Conservation (phyloP, 768 basidiomycete species). For the Termitomyces sp. region DNA sequence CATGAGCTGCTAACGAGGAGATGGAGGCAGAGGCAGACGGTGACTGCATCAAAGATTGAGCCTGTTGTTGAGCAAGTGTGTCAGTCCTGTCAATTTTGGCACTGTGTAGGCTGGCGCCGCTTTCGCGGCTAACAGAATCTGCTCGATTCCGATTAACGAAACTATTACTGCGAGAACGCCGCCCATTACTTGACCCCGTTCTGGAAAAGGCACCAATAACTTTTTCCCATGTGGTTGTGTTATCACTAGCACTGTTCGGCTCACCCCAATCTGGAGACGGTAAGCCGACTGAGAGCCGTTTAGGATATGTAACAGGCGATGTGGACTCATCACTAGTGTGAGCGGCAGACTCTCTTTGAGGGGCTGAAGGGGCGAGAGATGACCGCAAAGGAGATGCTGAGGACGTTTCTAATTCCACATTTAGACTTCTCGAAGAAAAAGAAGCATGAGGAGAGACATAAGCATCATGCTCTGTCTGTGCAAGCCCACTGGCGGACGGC, state of each 20-base stretch:
- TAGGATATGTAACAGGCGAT: constrained; percentile 54
- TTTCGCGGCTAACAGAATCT: constrained; percentile 73
- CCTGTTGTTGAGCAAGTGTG: constrained; percentile 31
- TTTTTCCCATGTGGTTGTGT: constrained; percentile 63
- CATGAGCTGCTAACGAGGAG: constrained; percentile 53
- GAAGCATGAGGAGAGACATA: constrained; percentile 53
- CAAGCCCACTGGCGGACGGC: constrained; percentile 44
- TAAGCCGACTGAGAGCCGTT: constrained; percentile 57
- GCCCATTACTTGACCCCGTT: constrained; percentile 60
- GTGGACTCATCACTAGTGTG: constrained; percentile 42
- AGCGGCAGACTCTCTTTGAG: constrained; percentile 33
- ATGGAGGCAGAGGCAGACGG: constrained; percentile 71
- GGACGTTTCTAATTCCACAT: constrained; percentile 61
- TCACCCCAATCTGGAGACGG: constrained; percentile 55
- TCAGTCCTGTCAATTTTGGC: constrained; percentile 54
- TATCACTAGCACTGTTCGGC: constrained; percentile 54
- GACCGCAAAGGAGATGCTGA: constrained; percentile 39
- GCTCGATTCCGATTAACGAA: constrained; percentile 63
- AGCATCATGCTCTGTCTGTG: constrained; percentile 30
- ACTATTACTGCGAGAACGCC: constrained; percentile 78
- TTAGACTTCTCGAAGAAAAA: constrained; percentile 52
- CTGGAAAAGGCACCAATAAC: constrained; percentile 64
- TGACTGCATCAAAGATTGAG: constrained; percentile 45
- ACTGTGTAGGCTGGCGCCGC: constrained; percentile 65
- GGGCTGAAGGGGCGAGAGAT: constrained; percentile 45